A percentile compares a stretch with the other conserved stretches of the same genome.
phyloP scores from a whole-genome alignment of 2,329 filamentous ascomycete species.

The Coniochaeta pulveracea region DNA sequence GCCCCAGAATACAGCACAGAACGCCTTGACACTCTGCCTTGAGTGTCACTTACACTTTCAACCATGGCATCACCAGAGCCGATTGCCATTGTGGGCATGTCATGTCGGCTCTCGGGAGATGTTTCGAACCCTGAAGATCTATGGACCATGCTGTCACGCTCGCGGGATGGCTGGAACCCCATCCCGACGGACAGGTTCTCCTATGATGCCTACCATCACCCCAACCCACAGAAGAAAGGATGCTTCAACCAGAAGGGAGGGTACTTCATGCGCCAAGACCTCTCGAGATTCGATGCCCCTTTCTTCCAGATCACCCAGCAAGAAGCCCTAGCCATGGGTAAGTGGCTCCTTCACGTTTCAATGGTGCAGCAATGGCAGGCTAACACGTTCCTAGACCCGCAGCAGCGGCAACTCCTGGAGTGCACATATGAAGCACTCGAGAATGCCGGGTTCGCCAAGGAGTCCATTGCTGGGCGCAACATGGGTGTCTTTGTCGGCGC shows the following conservation, averaged over 20 bases:
- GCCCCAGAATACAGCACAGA: too few relatives aligned
- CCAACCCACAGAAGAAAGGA: constrained; percentile 20
- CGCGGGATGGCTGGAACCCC: constrained; percentile 16
- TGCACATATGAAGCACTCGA: constrained; percentile 19
- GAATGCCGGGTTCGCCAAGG: constrained; percentile 10
- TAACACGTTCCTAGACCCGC: too few relatives aligned
- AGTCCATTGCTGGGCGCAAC: constrained; percentile 5
- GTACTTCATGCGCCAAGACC: constrained; percentile 20
- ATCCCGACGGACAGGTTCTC: constrained; percentile 21
- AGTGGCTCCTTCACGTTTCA: too few relatives aligned
- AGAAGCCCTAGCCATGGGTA: constrained; percentile 23
- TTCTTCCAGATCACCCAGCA: constrained; percentile 24
- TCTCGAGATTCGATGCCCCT: constrained; percentile 17
- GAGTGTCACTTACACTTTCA: too few relatives aligned
- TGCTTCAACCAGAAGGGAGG: constrained; percentile 19
- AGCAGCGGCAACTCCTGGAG: constrained; percentile 18
- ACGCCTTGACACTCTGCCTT: too few relatives aligned
- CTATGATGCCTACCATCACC: constrained; percentile 20
- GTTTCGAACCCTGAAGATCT: constrained; percentile 19
- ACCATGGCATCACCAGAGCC: too few relatives aligned
- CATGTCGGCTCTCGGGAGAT: constrained; percentile 18
- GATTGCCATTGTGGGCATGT: constrained; percentile 21
- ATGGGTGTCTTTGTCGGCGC: constrained; percentile 9
- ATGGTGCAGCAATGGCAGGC: too few relatives aligned
- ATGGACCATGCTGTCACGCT: constrained; percentile 18